These are phyloP conservation scores for Botrytis cinerea DNA, from an alignment of 2,329 filamentous ascomycete genomes.

Conservation along the genomic window DNA sequence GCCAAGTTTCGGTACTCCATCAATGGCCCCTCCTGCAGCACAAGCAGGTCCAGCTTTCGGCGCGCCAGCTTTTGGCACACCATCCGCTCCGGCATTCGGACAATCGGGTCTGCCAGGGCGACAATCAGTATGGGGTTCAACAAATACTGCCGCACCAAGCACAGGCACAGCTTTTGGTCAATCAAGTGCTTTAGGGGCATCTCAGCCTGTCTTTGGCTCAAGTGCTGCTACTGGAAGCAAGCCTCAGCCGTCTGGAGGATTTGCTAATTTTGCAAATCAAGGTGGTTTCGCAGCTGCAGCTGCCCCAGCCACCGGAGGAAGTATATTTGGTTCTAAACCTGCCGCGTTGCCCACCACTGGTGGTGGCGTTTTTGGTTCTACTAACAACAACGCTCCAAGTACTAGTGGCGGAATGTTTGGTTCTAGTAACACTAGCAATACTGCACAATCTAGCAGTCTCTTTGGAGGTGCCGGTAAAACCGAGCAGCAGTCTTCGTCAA, in stretches of 20 bases:
- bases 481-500: constrained; percentile 33
- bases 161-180: constrained; percentile 55
- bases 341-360: constrained; percentile 27
- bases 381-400: constrained; percentile 31
- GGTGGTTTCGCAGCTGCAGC: constrained; percentile 53
- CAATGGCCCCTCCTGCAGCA: constrained; percentile 34
- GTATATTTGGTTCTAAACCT: constrained; percentile 38
- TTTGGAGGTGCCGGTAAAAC: constrained; percentile 46
- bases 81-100: constrained; percentile 40
- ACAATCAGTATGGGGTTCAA: constrained; percentile 56
- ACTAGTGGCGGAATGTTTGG: constrained; percentile 41
- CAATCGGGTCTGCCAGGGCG: constrained; percentile 48
- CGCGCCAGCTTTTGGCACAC: constrained; percentile 47
- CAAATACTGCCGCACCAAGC: constrained; percentile 33
- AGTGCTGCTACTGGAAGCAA: constrained; percentile 36
- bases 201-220: constrained; percentile 43
- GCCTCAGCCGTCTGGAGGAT: constrained; percentile 48
- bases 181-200: constrained; percentile 49
- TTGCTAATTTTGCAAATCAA: constrained; percentile 56
- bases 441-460: constrained; percentile 22
- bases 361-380: constrained; percentile 16
- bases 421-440: constrained; percentile 29
- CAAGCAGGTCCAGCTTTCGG: constrained; percentile 50
- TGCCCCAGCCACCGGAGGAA: constrained; percentile 40
- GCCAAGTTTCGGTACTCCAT: constrained; percentile 43